Conservation (phyloP, 2,329 filamentous ascomycete species). For the Fusarium graminum region DNA sequence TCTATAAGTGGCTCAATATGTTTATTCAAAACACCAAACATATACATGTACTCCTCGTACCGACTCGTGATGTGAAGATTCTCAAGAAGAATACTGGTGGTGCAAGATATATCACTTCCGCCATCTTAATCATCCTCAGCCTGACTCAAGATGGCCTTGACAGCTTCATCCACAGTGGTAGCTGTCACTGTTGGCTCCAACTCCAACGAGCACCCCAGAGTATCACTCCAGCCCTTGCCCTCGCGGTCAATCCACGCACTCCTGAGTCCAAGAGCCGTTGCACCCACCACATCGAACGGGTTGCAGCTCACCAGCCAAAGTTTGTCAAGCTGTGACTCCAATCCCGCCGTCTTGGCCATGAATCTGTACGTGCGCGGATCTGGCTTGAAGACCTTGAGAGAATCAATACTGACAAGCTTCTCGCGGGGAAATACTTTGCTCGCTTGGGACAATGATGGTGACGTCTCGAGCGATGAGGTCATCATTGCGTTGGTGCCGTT, state of each 20-base stretch:
- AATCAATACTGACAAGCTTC: slow-evolving; percentile 72
- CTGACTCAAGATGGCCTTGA: slow-evolving; percentile 53
- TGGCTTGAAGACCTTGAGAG: slow-evolving; percentile 73
- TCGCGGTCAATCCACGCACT: slow-evolving; percentile 76
- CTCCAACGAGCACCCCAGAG: slow-evolving; percentile 61
- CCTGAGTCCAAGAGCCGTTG: slow-evolving; percentile 70
- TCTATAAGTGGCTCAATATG: background rate
- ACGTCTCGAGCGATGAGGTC: slow-evolving; percentile 68
- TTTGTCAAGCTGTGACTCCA: slow-evolving; percentile 58
- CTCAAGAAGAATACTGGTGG: background rate
- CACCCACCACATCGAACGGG: slow-evolving; percentile 79
- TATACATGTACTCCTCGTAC: background rate
- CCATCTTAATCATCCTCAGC: slow-evolving; percentile 9
- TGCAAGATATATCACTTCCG: background rate
- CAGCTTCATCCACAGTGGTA: slow-evolving; percentile 68
- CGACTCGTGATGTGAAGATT: background rate
- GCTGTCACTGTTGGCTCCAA: slow-evolving; percentile 67
- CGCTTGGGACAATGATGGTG: slow-evolving; percentile 52
- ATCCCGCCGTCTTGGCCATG: slow-evolving; percentile 65
- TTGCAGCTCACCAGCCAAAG: slow-evolving; percentile 80
- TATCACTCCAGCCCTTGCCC: slow-evolving; percentile 75
- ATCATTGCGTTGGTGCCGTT: slow-evolving; percentile 78
- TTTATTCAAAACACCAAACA: background rate
- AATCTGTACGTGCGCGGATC: slow-evolving; percentile 71
- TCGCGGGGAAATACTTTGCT: slow-evolving; percentile 53